Percentiles rank a stretch among this genome's conserved stretches.
phyloP scores from a whole-genome alignment of 768 basidiomycete genomes.

The Naganishia onofrii region DNA sequence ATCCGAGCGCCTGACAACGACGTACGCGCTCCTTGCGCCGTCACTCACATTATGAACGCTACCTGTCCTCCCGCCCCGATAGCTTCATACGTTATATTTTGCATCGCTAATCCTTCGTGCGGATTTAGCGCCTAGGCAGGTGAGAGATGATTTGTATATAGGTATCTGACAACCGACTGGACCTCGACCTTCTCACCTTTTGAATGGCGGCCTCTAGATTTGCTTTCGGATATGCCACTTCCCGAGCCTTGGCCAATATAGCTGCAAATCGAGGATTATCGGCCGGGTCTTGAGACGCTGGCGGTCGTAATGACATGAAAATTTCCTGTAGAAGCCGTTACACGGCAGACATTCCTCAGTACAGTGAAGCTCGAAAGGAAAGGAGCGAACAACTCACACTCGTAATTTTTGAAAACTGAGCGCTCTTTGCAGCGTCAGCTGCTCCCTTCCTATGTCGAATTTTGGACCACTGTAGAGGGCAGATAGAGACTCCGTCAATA shows the following conservation, averaged over 20 bases:
- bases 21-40: no score
- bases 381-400: constrained; percentile 33
- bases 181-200: no score
- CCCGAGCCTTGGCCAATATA: constrained; percentile 43
- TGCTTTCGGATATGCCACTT: constrained; percentile 42
- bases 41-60: constrained; percentile 48
- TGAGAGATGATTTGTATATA: no score
- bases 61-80: constrained; percentile 45
- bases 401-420: constrained; percentile 41
- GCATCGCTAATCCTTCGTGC: constrained; percentile 41
- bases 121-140: constrained; percentile 34
- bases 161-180: no score
- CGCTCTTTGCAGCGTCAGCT: constrained; percentile 41
- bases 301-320: constrained; percentile 40
- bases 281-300: constrained; percentile 39
- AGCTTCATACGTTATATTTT: constrained; percentile 46
- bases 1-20: no score
- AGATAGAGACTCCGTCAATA: neutral
- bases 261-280: constrained; percentile 42
- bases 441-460: constrained; percentile 50
- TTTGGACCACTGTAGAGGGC: constrained; percentile 43
- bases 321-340: constrained; percentile 39
- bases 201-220: constrained; percentile 44
- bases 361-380: neutral
- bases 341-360: neutral